These are phyloP conservation scores for Aphanomyces stellatus DNA, from an alignment of 352 stramenopile species.

Conservation along the genomic window DNA sequence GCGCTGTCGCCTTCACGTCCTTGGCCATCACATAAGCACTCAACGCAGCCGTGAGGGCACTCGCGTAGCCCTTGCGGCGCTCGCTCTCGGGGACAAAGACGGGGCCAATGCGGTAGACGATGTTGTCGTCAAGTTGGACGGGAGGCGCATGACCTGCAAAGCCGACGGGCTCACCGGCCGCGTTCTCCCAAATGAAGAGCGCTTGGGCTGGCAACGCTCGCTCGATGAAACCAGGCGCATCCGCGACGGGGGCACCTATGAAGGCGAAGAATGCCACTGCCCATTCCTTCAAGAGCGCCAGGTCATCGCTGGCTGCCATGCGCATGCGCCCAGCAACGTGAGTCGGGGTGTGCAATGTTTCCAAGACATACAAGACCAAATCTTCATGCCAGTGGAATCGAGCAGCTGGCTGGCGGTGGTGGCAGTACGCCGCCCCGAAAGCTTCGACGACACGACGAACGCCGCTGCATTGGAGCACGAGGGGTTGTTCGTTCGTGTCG, in stretches of 20 bases:
- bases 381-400: no score
- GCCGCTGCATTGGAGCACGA: no score
- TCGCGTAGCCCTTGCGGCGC: slow-evolving; percentile 2
- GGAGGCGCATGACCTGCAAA: slow-evolving; percentile 8
- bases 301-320: no score
- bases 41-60: slow-evolving; percentile 1
- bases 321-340: not conserved
- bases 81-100: not conserved
- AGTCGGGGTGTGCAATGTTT: no score
- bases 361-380: no score
- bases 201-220: not conserved
- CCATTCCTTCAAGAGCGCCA: no score
- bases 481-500: no score
- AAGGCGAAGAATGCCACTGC: not conserved
- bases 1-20: not conserved
- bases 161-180: not conserved
- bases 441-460: no score
- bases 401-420: no score
- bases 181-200: slow-evolving; percentile 9
- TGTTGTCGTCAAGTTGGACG: not conserved
- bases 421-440: no score
- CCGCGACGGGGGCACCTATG: not conserved
- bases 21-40: not conserved
- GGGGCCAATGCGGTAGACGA: not conserved
- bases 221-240: not conserved